Base-by-base conservation (phyloP, 805 yeast species). In the Lipomyces orientalis region DNA sequence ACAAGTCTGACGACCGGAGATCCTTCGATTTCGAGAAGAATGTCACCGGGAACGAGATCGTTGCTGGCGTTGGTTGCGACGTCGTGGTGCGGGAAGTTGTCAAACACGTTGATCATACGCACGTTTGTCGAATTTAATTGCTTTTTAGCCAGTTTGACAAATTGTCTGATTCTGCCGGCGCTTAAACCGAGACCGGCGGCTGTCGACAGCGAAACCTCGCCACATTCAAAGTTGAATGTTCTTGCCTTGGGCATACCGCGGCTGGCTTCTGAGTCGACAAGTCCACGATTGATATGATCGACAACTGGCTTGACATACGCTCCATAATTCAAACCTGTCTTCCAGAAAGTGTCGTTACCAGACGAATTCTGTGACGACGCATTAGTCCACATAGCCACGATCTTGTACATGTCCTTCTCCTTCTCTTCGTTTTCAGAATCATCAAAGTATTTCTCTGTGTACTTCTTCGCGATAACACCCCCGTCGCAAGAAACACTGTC, bases 401-500 rank as follows among this genome's bases (percentile, higher is more conserved):
- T 46, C 35, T 69, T 63, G 60, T 55, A 67, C 9, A 37, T 39
- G 10, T 35, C 61, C 25, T 39, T 55, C 25, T n/a, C 64, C 29
- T 39, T 52, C 34, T 57, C 54, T 5, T 58, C n/a, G 25, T 56
- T 37, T 8, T 31, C 57, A 25, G 51, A 52, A 19, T 51, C 67
- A 19, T 51, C 67, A 22, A 9, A 9, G 25, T 34, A 9, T 4
- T 25, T 35, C 19, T 57, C 61, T 1, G 29, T 34, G 22, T 51
- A 31, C 54, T 52, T 57, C 43, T 49, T 51, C 19, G 62, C 64
- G 6, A 69, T 35, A 2, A 65, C 62, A 14, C 73, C 72, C 22
- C 72, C 72, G 39, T 64, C 72, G 49, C 69, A 64, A 35, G 65
- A 19, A 14, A 67, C 64, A 22, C 60, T 58, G 46, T 69, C 72